Base-by-base conservation (phyloP, 345 rosid genomes). In the Laguncularia racemosa region DNA sequence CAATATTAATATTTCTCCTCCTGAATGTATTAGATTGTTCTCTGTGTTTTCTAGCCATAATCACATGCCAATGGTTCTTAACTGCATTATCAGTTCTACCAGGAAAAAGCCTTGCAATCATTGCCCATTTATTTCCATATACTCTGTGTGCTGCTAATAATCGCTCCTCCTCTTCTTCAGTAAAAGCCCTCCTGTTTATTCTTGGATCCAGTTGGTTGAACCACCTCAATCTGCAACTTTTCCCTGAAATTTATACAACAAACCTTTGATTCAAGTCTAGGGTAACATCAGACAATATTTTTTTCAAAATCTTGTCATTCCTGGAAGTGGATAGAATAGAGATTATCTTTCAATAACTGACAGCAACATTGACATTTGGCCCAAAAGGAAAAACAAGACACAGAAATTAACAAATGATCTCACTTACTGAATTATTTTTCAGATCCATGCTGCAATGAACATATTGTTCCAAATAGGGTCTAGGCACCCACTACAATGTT, bases 181-280 rank as follows among this genome's bases (percentile, higher is more conserved):
- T 62, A 61, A 78, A 78, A 16, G 72, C 70, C 61, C 50, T 78
- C 59, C 71, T 59, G 68, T 68, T 78, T 44, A 78, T 74, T 43
- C 72, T 71, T 57, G 82, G 76, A 56, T 78, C 82, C 17, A 78
- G 66, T 70, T 78, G 82, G 50, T 78, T 78, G 53, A 71, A 78
- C 82, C 82, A 78, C 74, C 82, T 71, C 47, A 78, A 63, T 28
- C 82, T 71, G 45, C 82, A 78, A 40, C 82, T 78, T 58, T 78
- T 74, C 51, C 82, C 82, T 78, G 55, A 48, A 12, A 14, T 48
- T 14, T n/a, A 14, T 48, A 33, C 40, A 33, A 33, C 4, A 33
- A 7, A 6, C 11, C 40, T 33, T 33, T 6, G 1, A 33, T 1
- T 33, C 9, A 9, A 33, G 40, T 33, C 40, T 33, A 33, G 40